Evolutionary conservation across 192 early-diverging fungal genomes (phyloP).

Genomic region (Chytriomyces hyalinus): DNA sequence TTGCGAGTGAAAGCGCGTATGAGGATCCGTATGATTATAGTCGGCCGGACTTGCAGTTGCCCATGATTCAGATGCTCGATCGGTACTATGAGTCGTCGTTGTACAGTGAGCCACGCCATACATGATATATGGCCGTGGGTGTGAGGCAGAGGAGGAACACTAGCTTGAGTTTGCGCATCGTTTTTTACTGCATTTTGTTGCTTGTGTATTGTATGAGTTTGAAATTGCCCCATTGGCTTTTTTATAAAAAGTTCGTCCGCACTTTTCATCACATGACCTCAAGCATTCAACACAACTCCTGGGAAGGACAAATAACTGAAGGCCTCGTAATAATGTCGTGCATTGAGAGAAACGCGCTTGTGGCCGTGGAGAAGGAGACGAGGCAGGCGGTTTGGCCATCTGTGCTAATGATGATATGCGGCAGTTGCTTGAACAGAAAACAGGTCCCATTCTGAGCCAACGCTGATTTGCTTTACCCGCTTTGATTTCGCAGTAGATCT

Average conservation of each 20-base stretch:
- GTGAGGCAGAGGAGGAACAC: not conserved
- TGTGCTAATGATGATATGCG: not conserved
- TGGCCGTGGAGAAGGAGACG: conserved; percentile 96
- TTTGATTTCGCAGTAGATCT: no score
- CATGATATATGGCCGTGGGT: no score
- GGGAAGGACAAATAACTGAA: conserved; percentile 74
- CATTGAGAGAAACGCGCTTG: conserved; percentile 93
- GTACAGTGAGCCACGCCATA: not conserved
- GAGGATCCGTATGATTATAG: not conserved
- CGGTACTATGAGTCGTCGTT: not conserved
- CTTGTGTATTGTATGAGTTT: no score
- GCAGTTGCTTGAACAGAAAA: not conserved
- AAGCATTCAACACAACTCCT: conserved; percentile 43
- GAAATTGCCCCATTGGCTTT: no score
- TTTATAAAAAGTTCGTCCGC: not conserved
- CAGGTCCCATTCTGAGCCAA: not conserved
- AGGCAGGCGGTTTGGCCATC: conserved; percentile 88
- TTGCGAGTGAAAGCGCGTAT: not conserved
- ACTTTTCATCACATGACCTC: not conserved
- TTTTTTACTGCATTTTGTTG: not conserved
- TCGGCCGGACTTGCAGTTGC: not conserved
- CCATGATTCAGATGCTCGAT: not conserved
- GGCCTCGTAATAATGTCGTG: conserved; percentile 96
- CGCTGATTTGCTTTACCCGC: no score
- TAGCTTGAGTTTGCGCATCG: not conserved